Base-by-base conservation (phyloP, 441 rosid genomes). In the Gossypium gossypioides region DNA sequence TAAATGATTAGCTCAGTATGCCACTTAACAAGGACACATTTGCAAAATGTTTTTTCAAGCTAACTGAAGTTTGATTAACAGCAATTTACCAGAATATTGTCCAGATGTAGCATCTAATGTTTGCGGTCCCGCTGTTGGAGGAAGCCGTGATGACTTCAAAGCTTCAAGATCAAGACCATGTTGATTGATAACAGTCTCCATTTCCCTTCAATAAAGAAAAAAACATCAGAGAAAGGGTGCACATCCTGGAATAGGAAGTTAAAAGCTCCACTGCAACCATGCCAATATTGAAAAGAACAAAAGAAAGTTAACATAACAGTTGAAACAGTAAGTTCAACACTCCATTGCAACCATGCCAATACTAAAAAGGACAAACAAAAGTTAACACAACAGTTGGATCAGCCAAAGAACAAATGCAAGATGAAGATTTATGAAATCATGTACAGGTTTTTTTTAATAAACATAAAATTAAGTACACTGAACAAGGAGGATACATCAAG, bases 131-230 rank as follows among this genome's bases (percentile, higher is more conserved):
- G 90, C 82, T 16, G 93, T 74, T 46, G 82, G 69, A 68, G 96
- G 91, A 84, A 86, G 86, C 66, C 90, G 88, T 2, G 96, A 84
- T 62, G 96, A 79, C 87, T 80, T 91, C 85, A 96, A 80, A 70
- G 91, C 89, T 78, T 96, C 99, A 62, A 93, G 83, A 87, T 96
- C 98, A 80, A 96, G 91, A 78, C 97, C 94, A 63, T 96, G 85
- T 73, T 88, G 97, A 82, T 79, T 96, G 72, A 93, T 86, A 46
- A 96, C 98, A 73, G 99, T 96, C 84, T 93, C 99, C 99, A 96
- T 96, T 64, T 98, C 99, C 93, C 99, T 96, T 80, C 37, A 57
- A 72, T 54, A 73, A 72, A 68, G 65, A 27, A 80, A 77, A 60
- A 61, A 10, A 54, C 29, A 71, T 81, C 70, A 89, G 80, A 48